Base-by-base conservation (phyloP, 2,329 filamentous ascomycete species). In the Sphaerulina vaccinii region DNA sequence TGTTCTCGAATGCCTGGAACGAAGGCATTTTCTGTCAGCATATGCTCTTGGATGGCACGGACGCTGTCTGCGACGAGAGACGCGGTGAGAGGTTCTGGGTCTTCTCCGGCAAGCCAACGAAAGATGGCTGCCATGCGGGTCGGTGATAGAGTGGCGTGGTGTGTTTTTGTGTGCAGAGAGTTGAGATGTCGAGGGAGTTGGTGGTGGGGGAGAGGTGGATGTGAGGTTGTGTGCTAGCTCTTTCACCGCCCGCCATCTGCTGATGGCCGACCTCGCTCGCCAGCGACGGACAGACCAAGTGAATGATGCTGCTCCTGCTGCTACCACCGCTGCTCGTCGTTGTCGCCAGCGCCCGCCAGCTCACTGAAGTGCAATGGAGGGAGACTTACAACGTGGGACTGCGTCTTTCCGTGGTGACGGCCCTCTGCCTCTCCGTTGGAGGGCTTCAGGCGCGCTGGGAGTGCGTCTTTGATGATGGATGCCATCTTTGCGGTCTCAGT, bases 1-100 rank as follows among this genome's bases (percentile, higher is more conserved):
- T 95, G 83, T 97, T 97, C 77, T 99, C 93, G 73, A 99, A 99
- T 58, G 93, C 93, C 93, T 97, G 73, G n/a, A 39, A 54, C 44
- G 35, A 49, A 43, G 37, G 40, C 44, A 40, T 36, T 29, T 23
- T n/a, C n/a, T n/a, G 55, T 62, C 39, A 62, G 59, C 51, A 44
- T 55, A 22, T 45, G n/a, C n/a, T n/a, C n/a, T n/a, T n/a, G n/a
- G n/a, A n/a, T n/a, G n/a, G n/a, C n/a, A n/a, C n/a, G n/a, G n/a
- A n/a, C n/a, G n/a, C n/a, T n/a, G n/a, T n/a, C n/a, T n/a, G n/a
- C n/a, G n/a, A n/a, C n/a, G n/a, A n/a, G n/a, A n/a, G n/a, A n/a
- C n/a, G n/a, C n/a, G n/a, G n/a, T n/a, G n/a, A n/a, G n/a, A n/a
- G n/a, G n/a, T n/a, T n/a, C n/a, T n/a, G n/a, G n/a, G n/a, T n/a